A percentile compares a stretch with the other conserved stretches of the same genome.
phyloP scores from a whole-genome alignment of 2,329 filamentous ascomycete species.

The Phyllosticta paracitricarpa region DNA sequence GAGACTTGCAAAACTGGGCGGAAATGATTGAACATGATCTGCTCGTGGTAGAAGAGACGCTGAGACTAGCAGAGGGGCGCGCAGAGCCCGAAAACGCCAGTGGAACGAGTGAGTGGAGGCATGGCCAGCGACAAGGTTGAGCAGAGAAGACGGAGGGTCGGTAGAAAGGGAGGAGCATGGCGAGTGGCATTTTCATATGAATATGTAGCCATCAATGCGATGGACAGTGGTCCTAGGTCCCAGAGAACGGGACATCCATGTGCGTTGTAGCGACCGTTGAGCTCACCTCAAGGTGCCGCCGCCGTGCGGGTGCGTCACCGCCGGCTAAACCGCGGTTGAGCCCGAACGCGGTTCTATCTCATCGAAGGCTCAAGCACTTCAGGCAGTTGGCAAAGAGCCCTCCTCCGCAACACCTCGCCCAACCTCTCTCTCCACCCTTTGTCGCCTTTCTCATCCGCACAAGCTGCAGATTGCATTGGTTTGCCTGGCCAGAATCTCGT shows the following conservation, averaged over 20 bases:
- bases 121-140: not conserved
- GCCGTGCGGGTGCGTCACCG: not conserved
- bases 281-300: no score
- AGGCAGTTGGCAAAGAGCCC: slow-evolving; percentile 4
- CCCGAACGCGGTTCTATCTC: slow-evolving; percentile 1
- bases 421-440: slow-evolving; percentile 2
- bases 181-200: no score
- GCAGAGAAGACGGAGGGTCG: no score
- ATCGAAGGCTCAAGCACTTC: slow-evolving; percentile 11
- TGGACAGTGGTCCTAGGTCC: no score
- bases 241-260: no score
- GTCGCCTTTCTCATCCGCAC: slow-evolving; percentile 3
- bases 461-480: not conserved
- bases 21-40: slow-evolving; percentile 56
- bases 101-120: slow-evolving; percentile 19
- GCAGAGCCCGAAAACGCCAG: slow-evolving; percentile 21
- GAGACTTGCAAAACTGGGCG: slow-evolving; percentile 79
- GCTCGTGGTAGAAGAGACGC: slow-evolving; percentile 31
- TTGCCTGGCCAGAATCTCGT: not conserved
- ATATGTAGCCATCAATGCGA: no score
- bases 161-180: no score
- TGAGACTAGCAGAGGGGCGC: slow-evolving; percentile 26
- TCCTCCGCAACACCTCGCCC: slow-evolving; percentile 14
- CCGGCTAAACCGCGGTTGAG: not conserved
- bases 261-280: no score